Base-by-base conservation (phyloP, 2,329 filamentous ascomycete species). In the Ceratocystis smalleyi region DNA sequence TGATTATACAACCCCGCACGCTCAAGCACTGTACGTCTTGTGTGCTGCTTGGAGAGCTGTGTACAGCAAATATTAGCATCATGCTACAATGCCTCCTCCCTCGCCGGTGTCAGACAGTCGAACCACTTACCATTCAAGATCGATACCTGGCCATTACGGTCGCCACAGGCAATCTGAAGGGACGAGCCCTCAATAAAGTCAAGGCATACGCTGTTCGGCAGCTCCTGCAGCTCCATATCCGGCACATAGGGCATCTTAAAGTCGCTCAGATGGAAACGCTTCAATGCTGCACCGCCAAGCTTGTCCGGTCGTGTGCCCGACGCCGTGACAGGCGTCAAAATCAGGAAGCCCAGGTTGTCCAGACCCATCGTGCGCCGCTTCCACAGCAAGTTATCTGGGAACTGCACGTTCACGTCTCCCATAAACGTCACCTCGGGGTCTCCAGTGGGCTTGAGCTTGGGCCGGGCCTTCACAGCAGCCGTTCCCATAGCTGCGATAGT, bases 321-420 rank as follows among this genome's bases (percentile, higher is more conserved):
- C 2, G 69, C 68, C 12, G 70, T 72, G 19, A 86, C 81, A 7
- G 85, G 81, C 51, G 86, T 88, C 67, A 99, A 81, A 65, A 95
- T 85, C 47, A 99, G 77, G 74, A 88, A 91, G 19, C 92, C 94
- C 67, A 87, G 81, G 7, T 85, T 83, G 73, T 97, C 91, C 65
- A 99, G 83, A 68, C 87, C 87, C 75, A 96, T 85, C 70, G 87
- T 91, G 67, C 94, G 85, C 64, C 92, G 87, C 77, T 97, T 99
- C 94, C 94, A 99, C 12, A 99, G 80, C 59, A 99, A 79, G 64
- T 90, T 95, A 72, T 97, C 92, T 0, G 94, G 94, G 72, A 99
- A 96, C 73, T 99, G 94, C 10, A 97, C 89, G 70, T 99, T 97
- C 68, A 99, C 86, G 71, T 96, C 89, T 60, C 91, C 90, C 73